phyloP scores from a whole-genome alignment of 192 early-diverging fungal species.

The Diversispora eburnea region DNA sequence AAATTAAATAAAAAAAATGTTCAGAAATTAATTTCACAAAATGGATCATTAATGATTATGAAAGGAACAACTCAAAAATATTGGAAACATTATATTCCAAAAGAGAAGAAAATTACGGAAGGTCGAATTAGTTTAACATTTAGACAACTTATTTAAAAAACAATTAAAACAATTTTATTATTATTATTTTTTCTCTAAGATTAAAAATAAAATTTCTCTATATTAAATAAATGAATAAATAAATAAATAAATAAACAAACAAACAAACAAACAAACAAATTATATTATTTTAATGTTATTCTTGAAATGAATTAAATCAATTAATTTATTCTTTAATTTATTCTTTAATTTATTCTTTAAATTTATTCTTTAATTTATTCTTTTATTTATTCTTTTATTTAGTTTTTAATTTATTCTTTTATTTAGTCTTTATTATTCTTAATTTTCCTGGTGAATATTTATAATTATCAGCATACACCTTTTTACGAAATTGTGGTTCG shows the following conservation, averaged over 20 bases:
- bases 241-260: too few species aligned
- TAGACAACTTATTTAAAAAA: constrained; percentile 12
- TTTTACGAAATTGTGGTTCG: constrained; percentile 68
- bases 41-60: constrained; percentile 24
- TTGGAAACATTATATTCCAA: constrained; percentile 26
- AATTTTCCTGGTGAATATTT: constrained; percentile 77
- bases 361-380: neutral
- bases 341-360: neutral
- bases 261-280: too few species aligned
- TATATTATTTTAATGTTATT: too few species aligned
- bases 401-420: constrained; percentile 23
- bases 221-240: too few species aligned
- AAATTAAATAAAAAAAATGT: constrained; percentile 10
- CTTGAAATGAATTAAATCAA: too few species aligned
- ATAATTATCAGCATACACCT: constrained; percentile 92
- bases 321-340: too few species aligned
- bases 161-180: neutral
- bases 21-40: neutral
- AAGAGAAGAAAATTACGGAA: constrained; percentile 9
- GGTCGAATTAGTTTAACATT: constrained; percentile 23
- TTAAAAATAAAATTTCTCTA: too few species aligned
- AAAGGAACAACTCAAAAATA: constrained; percentile 21
- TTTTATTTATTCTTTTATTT: neutral
- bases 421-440: constrained; percentile 83
- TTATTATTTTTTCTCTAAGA: neutral